Percentiles rank a stretch among this genome's conserved stretches.
Evolutionary conservation across 495 filamentous ascomycete species (phyloP).

Genomic region (Geopyxis carbonaria): DNA sequence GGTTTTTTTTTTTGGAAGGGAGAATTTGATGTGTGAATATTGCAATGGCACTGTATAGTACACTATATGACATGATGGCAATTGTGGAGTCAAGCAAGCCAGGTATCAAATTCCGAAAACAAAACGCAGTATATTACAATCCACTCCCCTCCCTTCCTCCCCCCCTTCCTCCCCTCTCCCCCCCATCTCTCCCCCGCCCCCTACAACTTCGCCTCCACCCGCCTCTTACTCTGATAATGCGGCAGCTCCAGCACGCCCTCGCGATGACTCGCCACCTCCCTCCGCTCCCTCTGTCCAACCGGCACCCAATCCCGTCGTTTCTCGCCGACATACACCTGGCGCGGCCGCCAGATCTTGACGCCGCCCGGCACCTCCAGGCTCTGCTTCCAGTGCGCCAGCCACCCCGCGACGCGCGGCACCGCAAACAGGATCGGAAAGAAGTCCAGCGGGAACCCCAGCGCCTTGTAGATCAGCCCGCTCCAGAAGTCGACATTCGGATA

Average conservation of each 20-base stretch:
- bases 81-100: too few species aligned
- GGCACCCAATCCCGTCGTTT: constrained; percentile 23
- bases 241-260: constrained; percentile 24
- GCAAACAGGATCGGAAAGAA: constrained; percentile 30
- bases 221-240: constrained; percentile 11
- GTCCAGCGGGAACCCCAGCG: constrained; percentile 32
- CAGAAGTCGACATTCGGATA: constrained; percentile 44
- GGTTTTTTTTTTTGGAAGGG: too few species aligned
- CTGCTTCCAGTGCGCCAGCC: constrained; percentile 30
- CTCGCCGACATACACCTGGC: constrained; percentile 28
- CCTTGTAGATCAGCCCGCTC: constrained; percentile 39
- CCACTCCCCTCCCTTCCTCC: too few species aligned
- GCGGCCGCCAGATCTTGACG: constrained; percentile 29
- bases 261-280: constrained; percentile 15
- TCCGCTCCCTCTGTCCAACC: constrained; percentile 21
- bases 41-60: too few species aligned
- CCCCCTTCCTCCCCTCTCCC: too few species aligned
- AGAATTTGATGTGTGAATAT: too few species aligned
- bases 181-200: not conserved
- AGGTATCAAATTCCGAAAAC: too few species aligned
- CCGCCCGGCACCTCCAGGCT: constrained; percentile 23
- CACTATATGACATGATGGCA: too few species aligned
- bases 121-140: too few species aligned
- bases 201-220: constrained; percentile 9
- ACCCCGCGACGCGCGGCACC: constrained; percentile 28